Evolutionary conservation across 176 grass and related monocot species (phyloP).

Genomic region (Stipa capillata): DNA sequence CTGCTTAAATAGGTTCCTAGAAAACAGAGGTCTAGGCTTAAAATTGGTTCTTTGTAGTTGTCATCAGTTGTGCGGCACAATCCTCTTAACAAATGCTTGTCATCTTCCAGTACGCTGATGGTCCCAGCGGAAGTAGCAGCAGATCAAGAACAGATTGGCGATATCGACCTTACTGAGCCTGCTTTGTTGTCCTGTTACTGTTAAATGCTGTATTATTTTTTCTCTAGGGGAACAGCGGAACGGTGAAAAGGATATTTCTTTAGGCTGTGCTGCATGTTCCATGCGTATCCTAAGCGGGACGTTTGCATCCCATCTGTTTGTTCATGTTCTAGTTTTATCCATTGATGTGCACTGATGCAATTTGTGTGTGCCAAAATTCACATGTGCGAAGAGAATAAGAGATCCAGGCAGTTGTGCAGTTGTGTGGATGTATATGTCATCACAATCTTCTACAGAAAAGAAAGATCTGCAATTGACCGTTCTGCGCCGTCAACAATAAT

Average conservation of each 20-base stretch:
- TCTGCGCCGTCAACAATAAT: too few species aligned
- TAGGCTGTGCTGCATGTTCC: background rate
- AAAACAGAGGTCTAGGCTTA: background rate
- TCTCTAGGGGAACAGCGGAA: slow-evolving; percentile 4
- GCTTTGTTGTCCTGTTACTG: background rate
- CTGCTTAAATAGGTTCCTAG: background rate
- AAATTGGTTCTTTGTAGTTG: background rate
- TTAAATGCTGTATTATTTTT: background rate
- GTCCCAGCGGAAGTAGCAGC: slow-evolving; percentile 36
- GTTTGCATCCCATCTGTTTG: background rate
- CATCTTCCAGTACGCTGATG: slow-evolving; percentile 41
- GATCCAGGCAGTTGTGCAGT: background rate
- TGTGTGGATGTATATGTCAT: background rate
- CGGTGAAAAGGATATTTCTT: background rate
- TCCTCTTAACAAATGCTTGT: background rate
- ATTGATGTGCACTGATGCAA: background rate
- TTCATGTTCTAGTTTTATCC: slow-evolving; percentile 1
- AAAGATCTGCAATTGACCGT: too few species aligned
- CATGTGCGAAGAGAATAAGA: background rate
- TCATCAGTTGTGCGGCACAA: background rate
- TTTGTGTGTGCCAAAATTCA: background rate
- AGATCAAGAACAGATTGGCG: slow-evolving; percentile 66
- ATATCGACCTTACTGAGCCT: slow-evolving; percentile 60
- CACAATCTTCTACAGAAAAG: background rate
- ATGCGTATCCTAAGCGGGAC: background rate